A percentile compares a stretch with the other conserved stretches of the same genome.
phyloP scores from a whole-genome alignment of 345 rosid species.

The Camelina neglecta region DNA sequence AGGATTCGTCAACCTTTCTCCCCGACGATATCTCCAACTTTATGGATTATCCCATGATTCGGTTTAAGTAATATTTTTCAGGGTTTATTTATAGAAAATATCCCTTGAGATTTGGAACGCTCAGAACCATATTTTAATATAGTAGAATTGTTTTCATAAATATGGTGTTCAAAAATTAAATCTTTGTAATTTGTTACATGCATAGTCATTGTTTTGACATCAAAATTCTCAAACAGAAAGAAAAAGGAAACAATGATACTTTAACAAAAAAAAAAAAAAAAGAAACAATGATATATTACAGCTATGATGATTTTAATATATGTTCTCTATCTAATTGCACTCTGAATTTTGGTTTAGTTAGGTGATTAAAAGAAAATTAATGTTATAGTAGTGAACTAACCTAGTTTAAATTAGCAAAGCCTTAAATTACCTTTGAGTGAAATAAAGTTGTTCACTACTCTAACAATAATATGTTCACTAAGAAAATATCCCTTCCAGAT shows the following conservation, averaged over 20 bases:
- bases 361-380: too few species aligned
- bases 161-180: too few species aligned
- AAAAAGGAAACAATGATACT: not conserved
- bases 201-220: not conserved
- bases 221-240: not conserved
- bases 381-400: too few species aligned
- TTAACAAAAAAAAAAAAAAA: too few species aligned
- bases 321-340: too few species aligned
- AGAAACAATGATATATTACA: not conserved
- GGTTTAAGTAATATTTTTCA: not conserved
- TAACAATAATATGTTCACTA: too few species aligned
- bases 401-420: too few species aligned
- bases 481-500: too few species aligned
- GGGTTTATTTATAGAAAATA: not conserved
- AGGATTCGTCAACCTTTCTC: not conserved
- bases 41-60: not conserved
- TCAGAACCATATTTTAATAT: not conserved
- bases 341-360: too few species aligned
- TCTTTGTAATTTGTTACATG: not conserved
- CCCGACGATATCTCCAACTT: not conserved
- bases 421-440: not conserved
- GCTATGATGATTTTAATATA: too few species aligned
- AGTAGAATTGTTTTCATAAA: not conserved
- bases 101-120: not conserved
- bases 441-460: too few species aligned